phyloP scores from a whole-genome alignment of 2,329 filamentous ascomycete species.

The Ascochyta pisi region DNA sequence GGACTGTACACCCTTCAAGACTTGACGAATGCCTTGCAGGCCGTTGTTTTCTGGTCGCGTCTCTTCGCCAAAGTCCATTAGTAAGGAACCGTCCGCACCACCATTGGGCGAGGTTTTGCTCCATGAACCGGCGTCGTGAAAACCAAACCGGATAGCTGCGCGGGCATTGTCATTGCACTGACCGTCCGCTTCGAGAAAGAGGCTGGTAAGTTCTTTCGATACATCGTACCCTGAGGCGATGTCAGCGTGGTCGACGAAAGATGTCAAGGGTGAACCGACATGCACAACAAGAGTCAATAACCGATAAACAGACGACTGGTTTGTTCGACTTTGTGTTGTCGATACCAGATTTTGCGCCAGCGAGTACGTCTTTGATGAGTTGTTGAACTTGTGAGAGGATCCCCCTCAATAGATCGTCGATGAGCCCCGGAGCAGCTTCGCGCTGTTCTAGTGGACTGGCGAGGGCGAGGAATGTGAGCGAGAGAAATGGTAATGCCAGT shows the following conservation, averaged over 20 bases:
- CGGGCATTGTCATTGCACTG: slow-evolving; percentile 47
- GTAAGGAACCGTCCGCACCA: slow-evolving; percentile 53
- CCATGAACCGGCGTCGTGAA: slow-evolving; percentile 47
- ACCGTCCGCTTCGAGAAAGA: slow-evolving; percentile 32
- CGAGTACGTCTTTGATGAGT: slow-evolving; percentile 39
- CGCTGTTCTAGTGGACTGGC: slow-evolving; percentile 34
- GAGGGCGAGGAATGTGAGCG: slow-evolving; percentile 20
- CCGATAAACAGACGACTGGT: slow-evolving; percentile 27
- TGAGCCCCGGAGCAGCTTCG: slow-evolving; percentile 27
- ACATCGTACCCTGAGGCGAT: slow-evolving; percentile 38
- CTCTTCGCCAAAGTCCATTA: slow-evolving; percentile 49
- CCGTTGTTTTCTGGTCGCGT: slow-evolving; percentile 53
- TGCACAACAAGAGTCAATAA: slow-evolving; percentile 39
- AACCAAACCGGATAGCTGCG: slow-evolving; percentile 44
- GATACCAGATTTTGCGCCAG: slow-evolving; percentile 36
- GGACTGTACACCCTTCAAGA: slow-evolving; percentile 49
- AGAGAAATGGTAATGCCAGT: slow-evolving; percentile 26
- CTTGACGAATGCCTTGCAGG: slow-evolving; percentile 51
- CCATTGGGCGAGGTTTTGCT: slow-evolving; percentile 44
- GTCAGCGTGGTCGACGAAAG: slow-evolving; percentile 12
- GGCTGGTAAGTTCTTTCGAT: slow-evolving; percentile 36
- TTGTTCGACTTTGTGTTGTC: slow-evolving; percentile 30
- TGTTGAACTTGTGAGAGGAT: slow-evolving; percentile 23
- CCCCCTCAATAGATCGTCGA: slow-evolving; percentile 36
- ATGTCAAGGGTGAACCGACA: slow-evolving; percentile 28